Evolutionary conservation across 306 rosid genomes (phyloP).

Genomic region (Gleditsia sinensis): DNA sequence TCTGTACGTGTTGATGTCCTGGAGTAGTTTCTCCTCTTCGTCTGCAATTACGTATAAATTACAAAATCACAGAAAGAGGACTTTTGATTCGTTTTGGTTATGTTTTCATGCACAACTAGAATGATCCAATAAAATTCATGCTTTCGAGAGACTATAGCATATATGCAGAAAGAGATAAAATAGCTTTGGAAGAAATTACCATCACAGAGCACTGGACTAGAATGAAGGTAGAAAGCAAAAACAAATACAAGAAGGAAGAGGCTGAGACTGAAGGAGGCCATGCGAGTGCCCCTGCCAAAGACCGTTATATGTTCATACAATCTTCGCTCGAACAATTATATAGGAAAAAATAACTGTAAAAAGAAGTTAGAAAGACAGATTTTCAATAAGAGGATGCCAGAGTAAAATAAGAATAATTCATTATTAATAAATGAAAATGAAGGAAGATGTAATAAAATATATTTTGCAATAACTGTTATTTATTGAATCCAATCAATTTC

Average conservation of each 20-base stretch:
- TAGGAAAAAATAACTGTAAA: background rate
- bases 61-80: background rate
- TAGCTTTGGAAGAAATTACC: constrained; percentile 11
- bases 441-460: no score
- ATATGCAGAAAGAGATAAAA: no score
- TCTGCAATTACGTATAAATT: constrained; percentile 37
- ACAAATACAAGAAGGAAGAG: constrained; percentile 36
- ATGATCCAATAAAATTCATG: no score
- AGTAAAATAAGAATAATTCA: no score
- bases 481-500: no score
- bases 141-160: no score
- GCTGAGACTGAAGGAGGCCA: constrained; percentile 34
- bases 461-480: no score
- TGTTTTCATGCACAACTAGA: no score
- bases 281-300: no score
- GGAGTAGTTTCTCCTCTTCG: constrained; percentile 49
- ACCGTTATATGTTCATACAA: background rate
- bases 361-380: background rate
- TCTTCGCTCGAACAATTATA: background rate
- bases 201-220: constrained; percentile 27
- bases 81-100: no score
- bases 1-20: constrained; percentile 66
- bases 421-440: no score
- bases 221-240: constrained; percentile 24
- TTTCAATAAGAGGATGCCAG: background rate